phyloP scores from a whole-genome alignment of 768 basidiomycete species.

The Kwoniella heveanensis region DNA sequence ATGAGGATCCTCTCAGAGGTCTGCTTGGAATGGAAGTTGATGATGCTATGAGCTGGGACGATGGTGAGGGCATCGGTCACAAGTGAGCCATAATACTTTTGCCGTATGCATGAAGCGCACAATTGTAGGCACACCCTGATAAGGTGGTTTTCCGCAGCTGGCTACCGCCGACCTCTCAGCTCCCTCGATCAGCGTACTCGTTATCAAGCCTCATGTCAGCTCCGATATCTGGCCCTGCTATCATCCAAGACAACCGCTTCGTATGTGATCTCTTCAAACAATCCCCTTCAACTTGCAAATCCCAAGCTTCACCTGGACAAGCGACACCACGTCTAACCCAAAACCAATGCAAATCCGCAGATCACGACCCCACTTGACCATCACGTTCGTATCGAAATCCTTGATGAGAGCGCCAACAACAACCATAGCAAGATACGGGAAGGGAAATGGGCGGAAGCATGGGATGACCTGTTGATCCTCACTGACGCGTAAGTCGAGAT shows the following conservation, averaged over 20 bases:
- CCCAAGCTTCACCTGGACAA: too few species aligned
- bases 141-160: too few species aligned
- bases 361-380: slow-evolving; percentile 26
- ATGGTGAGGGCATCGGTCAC: slow-evolving; percentile 28
- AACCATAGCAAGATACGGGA: slow-evolving; percentile 25
- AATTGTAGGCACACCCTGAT: too few species aligned
- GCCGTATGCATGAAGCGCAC: too few species aligned
- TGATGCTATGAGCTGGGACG: slow-evolving; percentile 40
- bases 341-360: background rate
- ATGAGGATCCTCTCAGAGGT: slow-evolving; percentile 16
- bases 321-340: too few species aligned
- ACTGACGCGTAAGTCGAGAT: slow-evolving; percentile 9
- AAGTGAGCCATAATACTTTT: slow-evolving; percentile 40
- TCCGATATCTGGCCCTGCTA: slow-evolving; percentile 19
- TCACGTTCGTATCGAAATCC: slow-evolving; percentile 7
- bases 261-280: slow-evolving; percentile 28
- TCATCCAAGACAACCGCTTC: slow-evolving; percentile 35
- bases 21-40: slow-evolving; percentile 22
- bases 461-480: slow-evolving; percentile 13
- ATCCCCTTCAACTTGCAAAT: too few species aligned
- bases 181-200: slow-evolving; percentile 37
- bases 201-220: slow-evolving; percentile 27
- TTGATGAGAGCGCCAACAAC: slow-evolving; percentile 10
- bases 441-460: slow-evolving; percentile 24
- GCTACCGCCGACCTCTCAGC: slow-evolving; percentile 23